phyloP scores from a whole-genome alignment of 805 yeast species.

The Zygosaccharomyces rouxii region DNA sequence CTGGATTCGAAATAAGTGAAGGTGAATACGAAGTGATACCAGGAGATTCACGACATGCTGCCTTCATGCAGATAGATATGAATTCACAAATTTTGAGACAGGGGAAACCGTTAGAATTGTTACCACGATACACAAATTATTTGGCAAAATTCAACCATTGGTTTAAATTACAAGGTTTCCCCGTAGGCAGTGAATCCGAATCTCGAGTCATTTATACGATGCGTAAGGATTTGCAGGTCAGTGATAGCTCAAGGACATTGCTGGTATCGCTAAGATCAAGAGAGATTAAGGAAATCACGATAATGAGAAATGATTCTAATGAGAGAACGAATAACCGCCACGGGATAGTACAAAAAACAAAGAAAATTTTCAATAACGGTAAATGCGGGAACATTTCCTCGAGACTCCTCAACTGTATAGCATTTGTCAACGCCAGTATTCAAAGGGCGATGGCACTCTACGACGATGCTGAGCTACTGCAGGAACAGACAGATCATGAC shows the following conservation, averaged over 20 bases:
- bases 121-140: slow-evolving; percentile 29
- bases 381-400: slow-evolving; percentile 22
- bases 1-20: slow-evolving; percentile 5
- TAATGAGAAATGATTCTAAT: slow-evolving; percentile 22
- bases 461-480: slow-evolving; percentile 16
- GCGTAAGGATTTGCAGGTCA: slow-evolving; percentile 45
- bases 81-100: slow-evolving; percentile 13
- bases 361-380: slow-evolving; percentile 29
- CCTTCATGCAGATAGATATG: slow-evolving; percentile 27
- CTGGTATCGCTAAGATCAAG: slow-evolving; percentile 37
- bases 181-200: slow-evolving; percentile 47
- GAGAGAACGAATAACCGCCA: slow-evolving; percentile 7
- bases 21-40: slow-evolving; percentile 17
- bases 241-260: slow-evolving; percentile 26
- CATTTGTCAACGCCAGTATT: slow-evolving; percentile 20
- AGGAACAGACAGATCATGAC: slow-evolving; percentile 12
- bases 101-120: slow-evolving; percentile 17
- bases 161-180: slow-evolving; percentile 50
- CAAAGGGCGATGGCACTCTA: slow-evolving; percentile 24
- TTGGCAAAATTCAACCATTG: slow-evolving; percentile 31
- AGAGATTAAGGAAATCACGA: slow-evolving; percentile 36
- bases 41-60: slow-evolving; percentile 23
- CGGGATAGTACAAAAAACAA: slow-evolving; percentile 26
- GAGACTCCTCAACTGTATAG: slow-evolving; percentile 22
- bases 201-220: slow-evolving; percentile 45